phyloP scores from a whole-genome alignment of 805 yeast species.

The Yarrowia alimentaria region DNA sequence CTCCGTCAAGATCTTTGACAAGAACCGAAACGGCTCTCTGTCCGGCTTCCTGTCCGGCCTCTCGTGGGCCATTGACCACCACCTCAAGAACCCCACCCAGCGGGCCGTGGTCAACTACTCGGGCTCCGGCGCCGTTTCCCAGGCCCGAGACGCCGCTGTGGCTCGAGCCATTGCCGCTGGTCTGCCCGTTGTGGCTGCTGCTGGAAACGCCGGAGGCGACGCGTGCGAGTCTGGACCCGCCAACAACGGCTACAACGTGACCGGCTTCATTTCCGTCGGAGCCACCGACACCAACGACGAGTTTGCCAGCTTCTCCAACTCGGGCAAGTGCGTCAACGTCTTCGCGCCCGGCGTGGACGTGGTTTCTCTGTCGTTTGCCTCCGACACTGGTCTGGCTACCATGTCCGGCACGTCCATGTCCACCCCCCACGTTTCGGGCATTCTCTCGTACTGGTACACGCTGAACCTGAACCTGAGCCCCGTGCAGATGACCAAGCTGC shows the following conservation, averaged over 20 bases:
- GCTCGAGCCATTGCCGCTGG: constrained; percentile 88
- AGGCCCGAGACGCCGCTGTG: constrained; percentile 81
- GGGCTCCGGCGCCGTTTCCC: constrained; percentile 88
- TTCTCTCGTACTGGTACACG: constrained; percentile 83
- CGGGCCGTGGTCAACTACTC: constrained; percentile 71
- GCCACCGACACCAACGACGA: constrained; percentile 85
- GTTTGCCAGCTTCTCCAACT: constrained; percentile 87
- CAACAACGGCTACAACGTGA: constrained; percentile 46
- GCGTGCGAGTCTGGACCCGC: constrained; percentile 95
- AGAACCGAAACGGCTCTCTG: constrained; percentile 56
- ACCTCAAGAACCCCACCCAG: constrained; percentile 49
- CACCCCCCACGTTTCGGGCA: constrained; percentile 92
- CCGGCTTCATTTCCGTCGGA: constrained; percentile 78
- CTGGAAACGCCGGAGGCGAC: constrained; percentile 91
- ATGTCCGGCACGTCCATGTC: constrained; percentile 96
- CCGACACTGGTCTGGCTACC: constrained; percentile 37
- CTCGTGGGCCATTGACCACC: constrained; percentile 69
- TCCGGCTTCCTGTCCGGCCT: constrained; percentile 61
- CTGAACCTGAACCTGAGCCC: constrained; percentile 62
- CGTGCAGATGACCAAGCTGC: constrained; percentile 30
- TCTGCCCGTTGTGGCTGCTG: constrained; percentile 90
- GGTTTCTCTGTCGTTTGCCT: constrained; percentile 49
- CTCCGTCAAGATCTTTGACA: constrained; percentile 59
- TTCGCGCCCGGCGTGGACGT: constrained; percentile 95
- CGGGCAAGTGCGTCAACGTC: constrained; percentile 92